phyloP scores from a whole-genome alignment of 2,329 filamentous ascomycete species.

The Aspergillus piperis region DNA sequence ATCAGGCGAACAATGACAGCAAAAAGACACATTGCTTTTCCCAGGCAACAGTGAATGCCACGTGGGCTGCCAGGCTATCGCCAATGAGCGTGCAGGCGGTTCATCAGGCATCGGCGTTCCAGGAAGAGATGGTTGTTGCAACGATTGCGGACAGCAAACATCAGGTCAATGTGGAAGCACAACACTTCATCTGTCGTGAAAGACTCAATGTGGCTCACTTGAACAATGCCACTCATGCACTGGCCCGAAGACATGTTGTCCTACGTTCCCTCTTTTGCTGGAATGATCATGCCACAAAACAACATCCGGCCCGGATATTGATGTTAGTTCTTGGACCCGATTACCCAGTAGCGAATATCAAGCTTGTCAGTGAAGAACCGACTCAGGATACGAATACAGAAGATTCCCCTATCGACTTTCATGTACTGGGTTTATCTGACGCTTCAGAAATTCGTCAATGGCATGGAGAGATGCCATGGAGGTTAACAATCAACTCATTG shows the following conservation, averaged over 20 bases:
- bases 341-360: neutral
- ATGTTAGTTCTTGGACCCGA: neutral
- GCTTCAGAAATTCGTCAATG: neutral
- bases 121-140: conserved; percentile 10
- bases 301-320: neutral
- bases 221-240: neutral
- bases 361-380: neutral
- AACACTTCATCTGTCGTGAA: conserved; percentile 4
- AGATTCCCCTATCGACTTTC: neutral
- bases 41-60: conserved; percentile 1
- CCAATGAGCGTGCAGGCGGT: conserved; percentile 3
- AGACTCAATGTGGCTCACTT: neutral
- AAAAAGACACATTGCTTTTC: neutral
- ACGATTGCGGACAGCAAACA: conserved; percentile 1
- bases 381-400: neutral
- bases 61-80: neutral
- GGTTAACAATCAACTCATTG: neutral
- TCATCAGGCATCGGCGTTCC: conserved; percentile 1
- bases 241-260: neutral
- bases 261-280: conserved; percentile 7
- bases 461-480: conserved; percentile 9
- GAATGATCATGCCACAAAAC: neutral
- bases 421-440: neutral
- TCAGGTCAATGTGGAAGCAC: conserved; percentile 4
- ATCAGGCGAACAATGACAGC: neutral